Conservation (phyloP, 2,329 filamentous ascomycete species). For the Huntiella savannae region DNA sequence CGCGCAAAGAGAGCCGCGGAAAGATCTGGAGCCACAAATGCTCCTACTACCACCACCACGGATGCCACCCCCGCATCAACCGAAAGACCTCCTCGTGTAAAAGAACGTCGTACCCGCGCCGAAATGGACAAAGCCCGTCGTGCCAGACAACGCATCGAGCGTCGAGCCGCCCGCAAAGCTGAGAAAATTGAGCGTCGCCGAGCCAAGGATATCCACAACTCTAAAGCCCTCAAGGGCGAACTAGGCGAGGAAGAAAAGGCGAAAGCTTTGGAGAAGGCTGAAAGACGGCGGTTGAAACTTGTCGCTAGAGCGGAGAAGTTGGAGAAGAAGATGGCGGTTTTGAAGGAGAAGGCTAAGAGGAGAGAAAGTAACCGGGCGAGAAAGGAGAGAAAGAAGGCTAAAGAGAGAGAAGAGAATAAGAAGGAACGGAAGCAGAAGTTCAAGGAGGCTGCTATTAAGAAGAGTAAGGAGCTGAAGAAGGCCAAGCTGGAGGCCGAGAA, state of each 20-base stretch:
- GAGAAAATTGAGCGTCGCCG: slow-evolving; percentile 13
- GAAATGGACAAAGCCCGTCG: background rate
- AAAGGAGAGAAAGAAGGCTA: slow-evolving; percentile 16
- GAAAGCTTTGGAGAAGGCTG: slow-evolving; percentile 22
- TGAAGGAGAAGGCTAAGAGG: slow-evolving; percentile 13
- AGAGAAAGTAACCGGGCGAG: slow-evolving; percentile 8
- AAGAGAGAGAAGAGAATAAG: slow-evolving; percentile 13
- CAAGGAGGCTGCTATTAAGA: slow-evolving; percentile 10
- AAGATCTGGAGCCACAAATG: background rate
- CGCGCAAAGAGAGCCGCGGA: slow-evolving; percentile 8
- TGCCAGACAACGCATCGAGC: background rate
- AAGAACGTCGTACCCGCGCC: background rate
- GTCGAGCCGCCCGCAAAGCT: background rate
- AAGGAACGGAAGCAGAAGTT: slow-evolving; percentile 15
- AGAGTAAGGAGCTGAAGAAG: background rate
- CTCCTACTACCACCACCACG: background rate
- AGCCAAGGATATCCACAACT: slow-evolving; percentile 17
- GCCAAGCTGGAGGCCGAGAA: slow-evolving; percentile 12
- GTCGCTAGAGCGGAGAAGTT: slow-evolving; percentile 13
- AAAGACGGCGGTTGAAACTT: slow-evolving; percentile 23
- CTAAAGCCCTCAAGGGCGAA: slow-evolving; percentile 18
- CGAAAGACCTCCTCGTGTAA: background rate
- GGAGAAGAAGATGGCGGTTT: slow-evolving; percentile 8
- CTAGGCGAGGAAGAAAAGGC: slow-evolving; percentile 22
- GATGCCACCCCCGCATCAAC: slow-evolving; percentile 2